Base-by-base conservation (phyloP, 73 alveolate genomes). In the Breviolum minutum region DNA sequence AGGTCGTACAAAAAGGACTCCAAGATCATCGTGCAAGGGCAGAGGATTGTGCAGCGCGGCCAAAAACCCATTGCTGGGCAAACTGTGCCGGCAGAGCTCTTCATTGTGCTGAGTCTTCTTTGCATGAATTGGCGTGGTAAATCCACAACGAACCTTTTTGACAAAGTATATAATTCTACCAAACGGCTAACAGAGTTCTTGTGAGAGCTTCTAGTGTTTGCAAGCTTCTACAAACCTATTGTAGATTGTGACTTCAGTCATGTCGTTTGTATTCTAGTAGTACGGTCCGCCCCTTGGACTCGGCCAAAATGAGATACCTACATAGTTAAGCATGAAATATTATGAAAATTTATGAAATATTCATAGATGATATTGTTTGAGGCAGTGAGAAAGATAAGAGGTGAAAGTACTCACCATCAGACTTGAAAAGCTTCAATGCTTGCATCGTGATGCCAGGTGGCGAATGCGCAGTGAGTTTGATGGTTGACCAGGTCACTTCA, bases 51-150 rank as follows among this genome's bases (percentile, higher is more conserved):
- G 66, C 97, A 8, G 26, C 88, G 88, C 19, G 97, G 97, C n/a
- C 87, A 91, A 10, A 91, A 79, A 13, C 79, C 85, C 40, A 24
- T 79, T 11, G 11, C 71, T 54, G 97, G 97, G 54, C 76, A 70
- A 80, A 91, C 66, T 60, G 97, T 71, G 70, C 97, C 97, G 12
- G 98, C 98, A 22, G 98, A 92, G 27, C 98, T 92, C 40, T 92
- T 61, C 90, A 92, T 92, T 30, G 91, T 92, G 48, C 91, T 74
- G 69, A 92, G 98, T 32, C 32, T 19, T 6, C 80, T 27, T 63
- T 76, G 91, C 98, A 60, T 29, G 80, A 62, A 63, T 83, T 61
- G 20, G 30, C 63, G 3, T 40, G 54, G 54, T 40, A 66, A 66
- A 66, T 66, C 74, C 24, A 17, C 17, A 66, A 17, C 24, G 74